Base-by-base conservation (phyloP, 257 asterid species). In the Solanum appendiculatum region DNA sequence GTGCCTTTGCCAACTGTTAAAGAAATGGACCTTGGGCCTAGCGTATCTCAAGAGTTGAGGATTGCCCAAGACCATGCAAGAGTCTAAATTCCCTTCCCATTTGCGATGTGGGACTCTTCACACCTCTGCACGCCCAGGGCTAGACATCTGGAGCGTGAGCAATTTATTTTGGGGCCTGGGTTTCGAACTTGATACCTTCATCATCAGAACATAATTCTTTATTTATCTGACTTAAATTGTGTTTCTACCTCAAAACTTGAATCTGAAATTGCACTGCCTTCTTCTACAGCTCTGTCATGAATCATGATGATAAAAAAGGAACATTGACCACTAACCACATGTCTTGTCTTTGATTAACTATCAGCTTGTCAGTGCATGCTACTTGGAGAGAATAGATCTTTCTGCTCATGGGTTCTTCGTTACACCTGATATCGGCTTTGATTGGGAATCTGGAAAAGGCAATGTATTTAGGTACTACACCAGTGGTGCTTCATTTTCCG, bases 401-500 rank as follows among this genome's bases (percentile, higher is more conserved):
- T 97, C 99, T 60, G 99, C 98, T 86, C 99, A 95, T 83, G 99
- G 99, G 40, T 97, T 95, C 89, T 94, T 86, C 87, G 91, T 85
- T 48, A 95, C 98, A 31, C 98, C 98, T 51, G 96, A 94, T 90
- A 91, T 94, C 82, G 95, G 94, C 58, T 97, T 94, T 88, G 96
- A 94, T 85, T 97, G 99, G 99, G 86, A 44, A 89, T 92, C 90
- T 88, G 96, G 96, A 36, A 91, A 92, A 90, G 99, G 99, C 86
- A 75, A 37, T 83, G 93, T 96, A 11, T 97, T 97, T 91, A 92
- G 88, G 84, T 95, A 97, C 91, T 95, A 91, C 94, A 97, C 99
- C 87, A 89, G 88, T 78, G 99, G 99, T 86, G 98, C 98, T 87
- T 96, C 98, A 78, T 94, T 94, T 91, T 91, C 98, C 27, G 99